These are phyloP conservation scores for Solanum chacoense DNA, from an alignment of 305 asterid genomes.

Conservation along the genomic window DNA sequence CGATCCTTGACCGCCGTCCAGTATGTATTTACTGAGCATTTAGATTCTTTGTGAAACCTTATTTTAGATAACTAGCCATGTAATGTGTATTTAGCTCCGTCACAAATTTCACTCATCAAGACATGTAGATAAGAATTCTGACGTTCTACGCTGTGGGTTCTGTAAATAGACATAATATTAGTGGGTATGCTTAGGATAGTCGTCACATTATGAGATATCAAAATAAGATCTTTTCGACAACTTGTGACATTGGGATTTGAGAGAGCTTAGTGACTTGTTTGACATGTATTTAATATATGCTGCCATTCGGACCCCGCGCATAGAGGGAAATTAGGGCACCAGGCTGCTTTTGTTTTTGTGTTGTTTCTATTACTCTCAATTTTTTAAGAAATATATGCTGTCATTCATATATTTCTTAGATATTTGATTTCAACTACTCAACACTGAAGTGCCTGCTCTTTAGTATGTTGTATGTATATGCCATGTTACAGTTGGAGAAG, in stretches of 20 bases:
- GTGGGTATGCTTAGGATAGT: neutral
- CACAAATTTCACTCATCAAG: neutral
- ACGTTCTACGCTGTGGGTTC: no score
- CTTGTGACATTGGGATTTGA: neutral
- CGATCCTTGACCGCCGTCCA: conserved; percentile 83
- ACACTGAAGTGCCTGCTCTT: neutral
- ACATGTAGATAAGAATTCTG: neutral
- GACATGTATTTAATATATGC: neutral
- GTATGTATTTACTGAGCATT: conserved; percentile 26
- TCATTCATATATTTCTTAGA: neutral
- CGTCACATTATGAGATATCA: neutral
- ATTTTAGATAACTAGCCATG: neutral
- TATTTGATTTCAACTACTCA: neutral
- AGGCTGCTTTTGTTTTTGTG: neutral
- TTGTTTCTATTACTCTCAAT: neutral
- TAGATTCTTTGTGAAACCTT: conserved; percentile 1
- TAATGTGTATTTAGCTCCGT: neutral
- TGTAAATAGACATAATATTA: neutral
- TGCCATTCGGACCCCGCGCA: neutral
- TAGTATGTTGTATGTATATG: neutral
- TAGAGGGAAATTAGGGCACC: neutral
- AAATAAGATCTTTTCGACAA: neutral
- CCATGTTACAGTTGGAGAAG: neutral
- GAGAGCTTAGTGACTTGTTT: neutral
- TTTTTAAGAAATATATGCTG: neutral